Evolutionary conservation across 257 asterid species (phyloP).

Genomic region (Knoxia roxburghii): DNA sequence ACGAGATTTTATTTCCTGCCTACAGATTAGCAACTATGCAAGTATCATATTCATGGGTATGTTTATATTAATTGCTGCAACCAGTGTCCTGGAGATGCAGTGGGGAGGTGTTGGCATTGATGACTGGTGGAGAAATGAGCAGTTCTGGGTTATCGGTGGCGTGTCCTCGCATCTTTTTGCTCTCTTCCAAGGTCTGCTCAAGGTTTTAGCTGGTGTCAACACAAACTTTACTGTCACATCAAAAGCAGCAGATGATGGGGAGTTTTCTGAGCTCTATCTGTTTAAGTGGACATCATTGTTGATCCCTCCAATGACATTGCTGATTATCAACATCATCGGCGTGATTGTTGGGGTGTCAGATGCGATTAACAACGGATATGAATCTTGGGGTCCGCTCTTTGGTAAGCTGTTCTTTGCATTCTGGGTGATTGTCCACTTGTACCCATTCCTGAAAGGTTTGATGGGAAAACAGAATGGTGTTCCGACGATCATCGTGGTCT

Average conservation of each 20-base stretch:
- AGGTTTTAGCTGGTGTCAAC: slow-evolving; percentile 82
- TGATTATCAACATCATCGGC: slow-evolving; percentile 81
- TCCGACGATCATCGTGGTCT: slow-evolving; percentile 85
- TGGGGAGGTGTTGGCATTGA: slow-evolving; percentile 94
- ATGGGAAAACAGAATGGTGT: slow-evolving; percentile 79
- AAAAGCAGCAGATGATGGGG: slow-evolving; percentile 95
- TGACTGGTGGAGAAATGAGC: slow-evolving; percentile 97
- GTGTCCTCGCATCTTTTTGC: slow-evolving; percentile 88
- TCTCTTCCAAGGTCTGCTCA: slow-evolving; percentile 88
- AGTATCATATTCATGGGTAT: slow-evolving; percentile 73
- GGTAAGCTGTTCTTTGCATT: slow-evolving; percentile 91
- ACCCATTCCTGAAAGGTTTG: slow-evolving; percentile 96
- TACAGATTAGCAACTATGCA: slow-evolving; percentile 93
- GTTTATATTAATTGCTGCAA: slow-evolving; percentile 74
- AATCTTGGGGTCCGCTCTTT: slow-evolving; percentile 93
- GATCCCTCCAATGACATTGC: slow-evolving; percentile 82
- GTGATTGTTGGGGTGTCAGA: slow-evolving; percentile 78
- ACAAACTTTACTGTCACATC: slow-evolving; percentile 95
- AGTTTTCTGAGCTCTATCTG: slow-evolving; percentile 74
- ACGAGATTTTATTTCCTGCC: slow-evolving; percentile 6
- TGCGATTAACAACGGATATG: slow-evolving; percentile 87
- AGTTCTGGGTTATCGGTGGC: slow-evolving; percentile 97
- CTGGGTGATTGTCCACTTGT: slow-evolving; percentile 90
- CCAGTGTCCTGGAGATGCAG: slow-evolving; percentile 79
- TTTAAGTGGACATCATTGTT: slow-evolving; percentile 92